Percentiles rank a stretch among this genome's conserved stretches.
Conservation (phyloP, 129 eudicot species). For the Helichrysum umbraculigerum region DNA sequence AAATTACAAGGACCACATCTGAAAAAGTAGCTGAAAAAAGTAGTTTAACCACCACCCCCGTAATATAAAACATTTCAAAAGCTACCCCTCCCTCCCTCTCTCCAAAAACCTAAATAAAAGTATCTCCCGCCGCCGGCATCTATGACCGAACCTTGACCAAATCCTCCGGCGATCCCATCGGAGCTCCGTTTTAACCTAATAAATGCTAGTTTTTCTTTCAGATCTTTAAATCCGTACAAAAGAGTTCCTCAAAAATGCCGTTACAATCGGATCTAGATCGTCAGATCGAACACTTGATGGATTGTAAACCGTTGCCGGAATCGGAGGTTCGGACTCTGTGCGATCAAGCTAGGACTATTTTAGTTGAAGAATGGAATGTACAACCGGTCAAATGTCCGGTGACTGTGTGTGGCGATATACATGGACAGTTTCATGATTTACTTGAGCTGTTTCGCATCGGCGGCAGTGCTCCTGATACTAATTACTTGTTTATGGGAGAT, state of each 20-base stretch:
- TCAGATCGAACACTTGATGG: slow-evolving; percentile 55
- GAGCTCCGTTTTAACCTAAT: not conserved
- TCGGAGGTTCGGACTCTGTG: slow-evolving; percentile 49
- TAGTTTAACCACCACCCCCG: slow-evolving; percentile 28
- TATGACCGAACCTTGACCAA: slow-evolving; percentile 39
- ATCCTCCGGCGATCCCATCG: slow-evolving; percentile 23
- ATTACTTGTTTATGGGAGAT: slow-evolving; percentile 62
- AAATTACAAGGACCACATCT: slow-evolving; percentile 20
- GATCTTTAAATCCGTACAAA: slow-evolving; percentile 20
- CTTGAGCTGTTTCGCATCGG: slow-evolving; percentile 55
- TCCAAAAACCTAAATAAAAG: slow-evolving; percentile 15
- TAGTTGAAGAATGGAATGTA: slow-evolving; percentile 57
- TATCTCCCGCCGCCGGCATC: slow-evolving; percentile 33
- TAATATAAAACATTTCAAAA: slow-evolving; percentile 32
- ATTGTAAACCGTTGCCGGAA: slow-evolving; percentile 55
- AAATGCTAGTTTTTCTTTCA: slow-evolving; percentile 16
- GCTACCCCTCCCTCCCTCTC: slow-evolving; percentile 28
- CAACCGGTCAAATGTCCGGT: slow-evolving; percentile 53
- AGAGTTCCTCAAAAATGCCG: slow-evolving; percentile 39
- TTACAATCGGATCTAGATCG: slow-evolving; percentile 61
- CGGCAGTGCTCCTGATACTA: slow-evolving; percentile 52
- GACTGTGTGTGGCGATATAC: slow-evolving; percentile 49
- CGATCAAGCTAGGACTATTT: slow-evolving; percentile 49
- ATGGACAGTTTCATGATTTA: slow-evolving; percentile 50
- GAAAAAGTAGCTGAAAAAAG: not conserved